Evolutionary conservation across 2,329 filamentous ascomycete species (phyloP).

Genomic region (Colletotrichum sublineola): DNA sequence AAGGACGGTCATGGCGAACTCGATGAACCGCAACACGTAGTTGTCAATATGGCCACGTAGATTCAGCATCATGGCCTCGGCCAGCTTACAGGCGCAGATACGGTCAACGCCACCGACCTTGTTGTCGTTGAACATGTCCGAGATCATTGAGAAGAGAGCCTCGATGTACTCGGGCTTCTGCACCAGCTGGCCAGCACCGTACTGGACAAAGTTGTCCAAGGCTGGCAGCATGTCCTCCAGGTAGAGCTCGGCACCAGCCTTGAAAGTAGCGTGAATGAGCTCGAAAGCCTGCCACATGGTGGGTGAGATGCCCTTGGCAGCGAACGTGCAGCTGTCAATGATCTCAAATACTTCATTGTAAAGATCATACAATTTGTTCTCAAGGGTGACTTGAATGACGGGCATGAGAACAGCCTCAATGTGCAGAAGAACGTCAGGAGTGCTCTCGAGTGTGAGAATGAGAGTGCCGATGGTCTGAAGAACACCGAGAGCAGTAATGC

Average conservation of each 20-base stretch:
- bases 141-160: constrained; percentile 92
- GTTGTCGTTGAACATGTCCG: constrained; percentile 92
- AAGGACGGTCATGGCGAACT: constrained; percentile 88
- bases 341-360: constrained; percentile 99
- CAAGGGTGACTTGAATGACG: constrained; percentile 93
- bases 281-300: constrained; percentile 99
- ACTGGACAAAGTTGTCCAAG: constrained; percentile 97
- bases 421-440: constrained; percentile 92
- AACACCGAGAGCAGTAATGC: constrained; percentile 95
- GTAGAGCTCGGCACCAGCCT: constrained; percentile 95
- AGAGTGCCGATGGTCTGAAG: constrained; percentile 97
- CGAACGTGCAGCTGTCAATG: constrained; percentile 98
- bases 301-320: constrained; percentile 92
- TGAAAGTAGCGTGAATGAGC: constrained; percentile 96
- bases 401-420: constrained; percentile 98
- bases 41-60: constrained; percentile 89
- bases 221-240: constrained; percentile 99
- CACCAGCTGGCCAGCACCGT: constrained; percentile 83
- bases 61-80: constrained; percentile 97
- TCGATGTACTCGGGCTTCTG: constrained; percentile 89
- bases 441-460: constrained; percentile 96
- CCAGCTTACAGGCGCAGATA: constrained; percentile 97
- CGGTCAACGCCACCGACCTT: constrained; percentile 94
- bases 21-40: constrained; percentile 89
- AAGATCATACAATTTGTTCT: constrained; percentile 97